Conservation (phyloP, 1,284 basidiomycete species). For the Ganoderma boninense region DNA sequence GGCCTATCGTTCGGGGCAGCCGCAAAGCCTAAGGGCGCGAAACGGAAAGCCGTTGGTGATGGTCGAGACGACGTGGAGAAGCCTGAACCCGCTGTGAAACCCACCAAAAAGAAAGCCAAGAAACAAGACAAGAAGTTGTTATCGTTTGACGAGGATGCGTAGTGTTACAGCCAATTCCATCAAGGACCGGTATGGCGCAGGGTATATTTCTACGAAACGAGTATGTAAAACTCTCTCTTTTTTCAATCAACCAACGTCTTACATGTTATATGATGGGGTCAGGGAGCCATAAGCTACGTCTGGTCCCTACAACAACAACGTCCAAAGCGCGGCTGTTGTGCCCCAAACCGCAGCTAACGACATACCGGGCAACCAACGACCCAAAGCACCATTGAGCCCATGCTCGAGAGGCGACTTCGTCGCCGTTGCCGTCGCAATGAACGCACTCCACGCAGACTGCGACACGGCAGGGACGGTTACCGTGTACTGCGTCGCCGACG, state of each 20-base stretch:
- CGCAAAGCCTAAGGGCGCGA: conserved; percentile 42
- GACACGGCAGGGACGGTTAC: conserved; percentile 44
- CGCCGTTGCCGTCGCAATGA: conserved; percentile 35
- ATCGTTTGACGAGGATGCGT: conserved; percentile 62
- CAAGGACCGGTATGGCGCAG: neutral
- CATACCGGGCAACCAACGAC: neutral
- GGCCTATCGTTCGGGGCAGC: conserved; percentile 49
- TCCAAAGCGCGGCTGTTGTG: neutral
- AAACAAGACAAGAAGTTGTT: conserved; percentile 60
- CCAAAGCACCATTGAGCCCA: neutral
- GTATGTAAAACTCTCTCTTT: neutral
- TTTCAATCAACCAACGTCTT: neutral
- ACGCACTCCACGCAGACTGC: conserved; percentile 60
- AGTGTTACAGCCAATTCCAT: neutral
- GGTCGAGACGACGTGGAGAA: conserved; percentile 39
- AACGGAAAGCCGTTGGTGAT: conserved; percentile 52
- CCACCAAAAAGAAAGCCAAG: conserved; percentile 55
- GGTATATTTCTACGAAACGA: neutral
- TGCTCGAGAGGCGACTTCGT: conserved; percentile 11
- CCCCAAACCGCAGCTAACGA: neutral
- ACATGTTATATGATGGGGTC: neutral
- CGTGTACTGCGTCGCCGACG: conserved; percentile 31
- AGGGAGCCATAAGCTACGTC: neutral
- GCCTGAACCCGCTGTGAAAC: conserved; percentile 37
- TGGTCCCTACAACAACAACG: neutral